Evolutionary conservation across 441 rosid genomes (phyloP).

Genomic region (Bocquillonia castaneifolia): DNA sequence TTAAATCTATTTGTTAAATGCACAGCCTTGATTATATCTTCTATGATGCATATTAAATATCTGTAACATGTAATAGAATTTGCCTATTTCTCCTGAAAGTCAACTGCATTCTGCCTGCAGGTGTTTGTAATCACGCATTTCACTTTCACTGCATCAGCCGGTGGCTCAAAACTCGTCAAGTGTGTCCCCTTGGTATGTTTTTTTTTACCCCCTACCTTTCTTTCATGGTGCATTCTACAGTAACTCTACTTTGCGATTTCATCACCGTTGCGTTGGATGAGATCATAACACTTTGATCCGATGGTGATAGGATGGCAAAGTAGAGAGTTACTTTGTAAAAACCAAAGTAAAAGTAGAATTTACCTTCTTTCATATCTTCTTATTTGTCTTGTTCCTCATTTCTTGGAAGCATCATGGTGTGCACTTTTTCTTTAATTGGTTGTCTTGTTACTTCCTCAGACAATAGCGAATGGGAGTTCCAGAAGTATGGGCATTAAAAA

Average conservation of each 20-base stretch:
- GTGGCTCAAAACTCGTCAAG: conserved; percentile 91
- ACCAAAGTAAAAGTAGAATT: too few relatives aligned
- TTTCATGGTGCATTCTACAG: too few relatives aligned
- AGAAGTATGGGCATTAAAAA: conserved; percentile 79
- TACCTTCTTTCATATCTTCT: neutral
- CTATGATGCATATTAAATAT: neutral
- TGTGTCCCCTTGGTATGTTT: conserved; percentile 36
- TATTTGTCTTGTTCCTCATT: neutral
- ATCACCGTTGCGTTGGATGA: too few relatives aligned
- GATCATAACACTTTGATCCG: too few relatives aligned
- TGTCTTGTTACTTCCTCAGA: conserved; percentile 37
- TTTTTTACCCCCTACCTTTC: neutral
- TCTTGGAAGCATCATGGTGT: neutral
- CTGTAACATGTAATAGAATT: neutral
- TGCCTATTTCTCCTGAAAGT: neutral
- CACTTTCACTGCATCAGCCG: conserved; percentile 94
- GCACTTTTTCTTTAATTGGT: conserved; percentile 1
- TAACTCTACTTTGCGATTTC: too few relatives aligned
- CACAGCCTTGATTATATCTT: neutral
- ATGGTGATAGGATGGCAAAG: too few relatives aligned
- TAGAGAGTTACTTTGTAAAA: too few relatives aligned
- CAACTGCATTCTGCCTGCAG: conserved; percentile 29
- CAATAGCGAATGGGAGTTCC: conserved; percentile 94
- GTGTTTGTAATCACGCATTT: conserved; percentile 84
- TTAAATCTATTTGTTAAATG: too few relatives aligned